Conservation (phyloP, 2,329 filamentous ascomycete genomes). For the Arthroderma uncinatum region DNA sequence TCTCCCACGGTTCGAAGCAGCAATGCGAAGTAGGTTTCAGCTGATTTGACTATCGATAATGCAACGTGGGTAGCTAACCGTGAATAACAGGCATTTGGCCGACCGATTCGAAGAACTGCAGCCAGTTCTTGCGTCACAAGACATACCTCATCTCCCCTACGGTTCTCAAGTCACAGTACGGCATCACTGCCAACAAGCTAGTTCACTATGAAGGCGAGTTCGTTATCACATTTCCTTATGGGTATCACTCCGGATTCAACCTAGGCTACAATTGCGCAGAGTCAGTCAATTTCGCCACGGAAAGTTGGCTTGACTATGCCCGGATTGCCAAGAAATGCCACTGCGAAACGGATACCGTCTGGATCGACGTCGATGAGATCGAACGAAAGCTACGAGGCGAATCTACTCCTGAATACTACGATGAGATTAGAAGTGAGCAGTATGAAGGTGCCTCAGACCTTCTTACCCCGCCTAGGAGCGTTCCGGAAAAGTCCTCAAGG, state of each 20-base stretch:
- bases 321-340: constrained; percentile 94
- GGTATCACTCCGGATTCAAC: constrained; percentile 97
- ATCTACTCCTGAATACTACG: constrained; percentile 42
- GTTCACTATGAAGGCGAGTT: constrained; percentile 96
- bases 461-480: constrained; percentile 66
- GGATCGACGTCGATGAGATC: constrained; percentile 94
- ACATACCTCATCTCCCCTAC: constrained; percentile 92
- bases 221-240: constrained; percentile 95
- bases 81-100: constrained; percentile 60
- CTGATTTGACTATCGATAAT: not conserved
- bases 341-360: constrained; percentile 94
- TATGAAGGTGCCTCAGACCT: constrained; percentile 56
- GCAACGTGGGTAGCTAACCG: not conserved
- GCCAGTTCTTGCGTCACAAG: constrained; percentile 94
- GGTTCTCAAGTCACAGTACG: constrained; percentile 73
- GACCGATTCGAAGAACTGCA: constrained; percentile 85
- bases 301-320: constrained; percentile 89
- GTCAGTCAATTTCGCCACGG: constrained; percentile 94
- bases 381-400: constrained; percentile 89
- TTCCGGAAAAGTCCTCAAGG: constrained; percentile 56
- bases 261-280: constrained; percentile 97
- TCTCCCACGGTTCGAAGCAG: constrained; percentile 79
- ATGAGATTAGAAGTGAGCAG: constrained; percentile 49
- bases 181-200: constrained; percentile 91
- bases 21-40: constrained; percentile 62